Conservation (phyloP, 2,329 filamentous ascomycete species). For the Talaromyces funiculosus region DNA sequence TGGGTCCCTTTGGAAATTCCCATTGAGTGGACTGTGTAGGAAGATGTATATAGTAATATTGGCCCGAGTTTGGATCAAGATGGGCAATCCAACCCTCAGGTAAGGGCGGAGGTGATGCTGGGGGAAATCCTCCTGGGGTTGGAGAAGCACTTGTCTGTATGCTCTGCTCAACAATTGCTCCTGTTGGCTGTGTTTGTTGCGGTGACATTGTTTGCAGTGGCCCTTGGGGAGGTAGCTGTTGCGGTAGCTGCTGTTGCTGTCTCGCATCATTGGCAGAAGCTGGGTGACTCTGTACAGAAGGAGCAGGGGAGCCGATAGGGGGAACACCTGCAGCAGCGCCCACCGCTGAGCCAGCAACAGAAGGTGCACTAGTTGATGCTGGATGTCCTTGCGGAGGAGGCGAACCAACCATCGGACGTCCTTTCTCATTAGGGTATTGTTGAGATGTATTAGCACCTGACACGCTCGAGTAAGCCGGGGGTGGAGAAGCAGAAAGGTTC, state of each 20-base stretch:
- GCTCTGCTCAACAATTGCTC: constrained; percentile 22
- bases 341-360: constrained; percentile 18
- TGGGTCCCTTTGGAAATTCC: constrained; percentile 97
- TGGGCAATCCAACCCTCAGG: constrained; percentile 99
- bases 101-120: constrained; percentile 81
- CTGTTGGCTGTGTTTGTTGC: constrained; percentile 30
- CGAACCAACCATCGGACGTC: constrained; percentile 41
- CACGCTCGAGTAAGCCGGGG: constrained; percentile 90
- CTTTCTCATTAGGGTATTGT: constrained; percentile 74
- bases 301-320: constrained; percentile 16
- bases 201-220: constrained; percentile 23
- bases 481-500: constrained; percentile 74
- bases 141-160: constrained; percentile 28
- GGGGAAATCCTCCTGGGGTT: constrained; percentile 48
- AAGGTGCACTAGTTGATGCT: constrained; percentile 21
- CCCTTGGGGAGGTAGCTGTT: not conserved
- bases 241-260: constrained; percentile 41
- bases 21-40: constrained; percentile 94
- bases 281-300: constrained; percentile 59
- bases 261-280: constrained; percentile 83
- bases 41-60: constrained; percentile 98
- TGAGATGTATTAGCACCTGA: constrained; percentile 45
- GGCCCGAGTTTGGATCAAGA: constrained; percentile 87
- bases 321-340: constrained; percentile 16
- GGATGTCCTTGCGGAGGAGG: constrained; percentile 23